Percentiles rank a stretch among this genome's conserved stretches.
These are phyloP conservation scores for Miscanthus lutarioriparius DNA, from an alignment of 176 grass and related monocot species.

Conservation along the genomic window DNA sequence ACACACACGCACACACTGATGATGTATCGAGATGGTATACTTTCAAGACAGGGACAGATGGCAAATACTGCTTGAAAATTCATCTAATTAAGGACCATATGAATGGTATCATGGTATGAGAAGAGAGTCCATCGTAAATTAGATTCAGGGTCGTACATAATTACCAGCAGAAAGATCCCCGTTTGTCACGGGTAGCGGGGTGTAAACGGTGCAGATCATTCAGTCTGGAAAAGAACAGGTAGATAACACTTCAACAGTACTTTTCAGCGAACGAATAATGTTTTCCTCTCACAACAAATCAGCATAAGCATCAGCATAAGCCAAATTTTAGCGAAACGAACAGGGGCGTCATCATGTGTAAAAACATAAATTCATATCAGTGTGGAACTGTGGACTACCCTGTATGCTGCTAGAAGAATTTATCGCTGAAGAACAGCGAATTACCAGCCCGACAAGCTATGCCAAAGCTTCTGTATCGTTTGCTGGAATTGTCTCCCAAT, in stretches of 20 bases:
- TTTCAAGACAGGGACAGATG: background rate
- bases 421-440: constrained; percentile 8
- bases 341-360: background rate
- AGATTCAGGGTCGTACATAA: background rate
- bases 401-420: constrained; percentile 26
- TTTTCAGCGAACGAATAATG: too few relatives aligned
- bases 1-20: background rate
- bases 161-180: background rate
- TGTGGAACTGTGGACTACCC: background rate
- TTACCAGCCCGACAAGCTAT: constrained; percentile 43
- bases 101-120: background rate
- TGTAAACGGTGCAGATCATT: background rate
- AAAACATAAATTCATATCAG: constrained; percentile 23
- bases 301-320: too few relatives aligned
- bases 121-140: background rate
- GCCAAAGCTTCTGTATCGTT: constrained; percentile 49
- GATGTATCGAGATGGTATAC: background rate
- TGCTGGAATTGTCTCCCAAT: constrained; percentile 42
- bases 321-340: too few relatives aligned
- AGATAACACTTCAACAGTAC: too few relatives aligned
- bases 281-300: too few relatives aligned
- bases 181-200: background rate
- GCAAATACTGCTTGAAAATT: background rate
- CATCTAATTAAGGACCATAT: background rate
- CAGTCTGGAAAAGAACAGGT: background rate